These are phyloP conservation scores for Penicillium nucicola DNA, from an alignment of 495 filamentous ascomycete genomes.

Conservation along the genomic window DNA sequence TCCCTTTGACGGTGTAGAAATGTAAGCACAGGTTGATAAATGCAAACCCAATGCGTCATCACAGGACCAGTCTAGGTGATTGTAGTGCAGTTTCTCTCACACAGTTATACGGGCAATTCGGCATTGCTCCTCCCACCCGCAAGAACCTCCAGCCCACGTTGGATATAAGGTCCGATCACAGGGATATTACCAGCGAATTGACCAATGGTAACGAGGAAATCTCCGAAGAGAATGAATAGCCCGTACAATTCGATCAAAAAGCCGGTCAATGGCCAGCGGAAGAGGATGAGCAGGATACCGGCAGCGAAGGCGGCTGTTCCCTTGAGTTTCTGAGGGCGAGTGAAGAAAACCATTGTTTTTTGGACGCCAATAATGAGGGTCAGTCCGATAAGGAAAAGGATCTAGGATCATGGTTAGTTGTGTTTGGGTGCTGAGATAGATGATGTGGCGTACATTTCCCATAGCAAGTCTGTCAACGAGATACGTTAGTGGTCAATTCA, in stretches of 20 bases:
- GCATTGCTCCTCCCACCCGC: constrained; percentile 66
- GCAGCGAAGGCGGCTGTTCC: constrained; percentile 84
- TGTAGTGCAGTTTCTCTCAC: neutral
- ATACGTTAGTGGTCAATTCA: constrained; percentile 2
- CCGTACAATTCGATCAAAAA: constrained; percentile 92
- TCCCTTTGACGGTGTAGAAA: too few species aligned
- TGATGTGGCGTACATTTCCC: constrained; percentile 64
- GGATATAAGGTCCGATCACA: constrained; percentile 80
- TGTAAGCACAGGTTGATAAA: too few species aligned
- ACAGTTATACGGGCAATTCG: constrained; percentile 63
- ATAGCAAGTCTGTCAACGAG: constrained; percentile 63
- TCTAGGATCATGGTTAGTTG: constrained; percentile 45
- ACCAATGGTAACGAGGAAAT: constrained; percentile 90
- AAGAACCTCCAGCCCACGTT: constrained; percentile 59
- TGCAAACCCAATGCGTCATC: too few species aligned
- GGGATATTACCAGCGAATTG: constrained; percentile 83
- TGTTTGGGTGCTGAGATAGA: constrained; percentile 1
- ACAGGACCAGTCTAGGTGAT: neutral
- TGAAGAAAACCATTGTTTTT: constrained; percentile 91
- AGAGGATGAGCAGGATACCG: constrained; percentile 81
- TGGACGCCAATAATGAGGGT: constrained; percentile 91
- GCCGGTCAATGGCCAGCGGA: constrained; percentile 84
- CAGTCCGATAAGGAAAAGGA: constrained; percentile 95
- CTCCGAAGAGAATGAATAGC: constrained; percentile 88
- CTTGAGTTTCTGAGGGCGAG: constrained; percentile 84